These are phyloP conservation scores for Eucalyptus albens DNA, from an alignment of 345 rosid genomes.

Conservation along the genomic window DNA sequence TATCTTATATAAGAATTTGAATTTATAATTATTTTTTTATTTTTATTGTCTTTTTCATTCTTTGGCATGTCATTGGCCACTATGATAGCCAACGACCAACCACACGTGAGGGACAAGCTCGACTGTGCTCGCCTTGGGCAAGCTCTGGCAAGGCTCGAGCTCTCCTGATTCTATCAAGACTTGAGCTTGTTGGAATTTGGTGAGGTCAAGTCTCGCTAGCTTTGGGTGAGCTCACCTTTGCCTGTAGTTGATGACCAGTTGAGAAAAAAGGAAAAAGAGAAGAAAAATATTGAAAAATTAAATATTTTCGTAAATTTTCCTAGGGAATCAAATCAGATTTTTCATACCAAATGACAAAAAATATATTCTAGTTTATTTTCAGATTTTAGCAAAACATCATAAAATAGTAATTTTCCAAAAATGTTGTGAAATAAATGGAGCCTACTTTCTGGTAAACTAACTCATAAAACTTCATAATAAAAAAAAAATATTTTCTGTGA, in stretches of 20 bases:
- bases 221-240: not conserved
- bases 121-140: too few species aligned
- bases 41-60: too few species aligned
- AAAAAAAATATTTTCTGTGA: too few species aligned
- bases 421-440: not conserved
- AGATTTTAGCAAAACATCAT: not conserved
- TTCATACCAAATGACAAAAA: not conserved
- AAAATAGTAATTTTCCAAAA: not conserved
- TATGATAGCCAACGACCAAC: not conserved
- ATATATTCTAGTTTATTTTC: not conserved
- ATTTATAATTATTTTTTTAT: too few species aligned
- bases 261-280: not conserved
- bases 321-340: too few species aligned
- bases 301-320: too few species aligned
- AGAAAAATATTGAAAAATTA: too few species aligned
- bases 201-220: not conserved
- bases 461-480: not conserved
- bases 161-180: not conserved
- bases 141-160: too few species aligned
- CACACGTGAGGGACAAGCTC: not conserved
- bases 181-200: too few species aligned
- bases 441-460: not conserved
- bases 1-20: too few species aligned
- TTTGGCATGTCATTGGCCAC: not conserved
- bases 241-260: rapidly evolving